Evolutionary conservation across 306 rosid genomes (phyloP).

Genomic region (Geum urbanum): DNA sequence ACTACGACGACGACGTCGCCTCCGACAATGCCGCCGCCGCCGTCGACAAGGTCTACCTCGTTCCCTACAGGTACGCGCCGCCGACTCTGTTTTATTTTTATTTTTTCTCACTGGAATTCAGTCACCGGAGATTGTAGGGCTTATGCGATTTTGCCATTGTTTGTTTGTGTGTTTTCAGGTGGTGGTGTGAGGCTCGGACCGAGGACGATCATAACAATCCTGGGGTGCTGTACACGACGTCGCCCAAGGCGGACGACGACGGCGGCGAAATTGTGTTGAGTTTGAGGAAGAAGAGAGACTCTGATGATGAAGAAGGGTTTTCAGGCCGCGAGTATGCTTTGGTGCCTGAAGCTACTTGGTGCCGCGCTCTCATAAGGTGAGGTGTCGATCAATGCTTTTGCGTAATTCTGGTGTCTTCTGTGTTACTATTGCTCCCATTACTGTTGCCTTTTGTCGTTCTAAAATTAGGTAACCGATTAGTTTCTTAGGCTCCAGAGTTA

Average conservation of each 20-base stretch:
- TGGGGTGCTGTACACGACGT: slow-evolving; percentile 52
- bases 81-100: neutral
- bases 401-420: neutral
- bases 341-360: slow-evolving; percentile 68
- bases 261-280: slow-evolving; percentile 45
- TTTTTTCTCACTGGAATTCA: no score
- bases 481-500: no score
- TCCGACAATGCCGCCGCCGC: slow-evolving; percentile 20
- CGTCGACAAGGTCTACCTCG: slow-evolving; percentile 52
- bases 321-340: slow-evolving; percentile 64
- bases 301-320: slow-evolving; percentile 39
- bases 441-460: no score
- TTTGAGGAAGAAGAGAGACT: slow-evolving; percentile 48
- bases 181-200: slow-evolving; percentile 60
- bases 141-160: neutral
- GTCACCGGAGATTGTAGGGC: no score
- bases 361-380: slow-evolving; percentile 66
- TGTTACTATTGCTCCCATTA: neutral
- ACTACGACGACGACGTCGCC: slow-evolving; percentile 33
- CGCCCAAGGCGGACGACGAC: slow-evolving; percentile 25
- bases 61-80: slow-evolving; percentile 69
- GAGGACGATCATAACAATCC: slow-evolving; percentile 38
- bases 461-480: no score
- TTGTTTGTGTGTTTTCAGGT: slow-evolving; percentile 39
- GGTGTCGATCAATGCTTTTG: slow-evolving; percentile 1